These are phyloP conservation scores for Hemileccinum rubropunctum DNA, from an alignment of 768 basidiomycete species.

Conservation along the genomic window DNA sequence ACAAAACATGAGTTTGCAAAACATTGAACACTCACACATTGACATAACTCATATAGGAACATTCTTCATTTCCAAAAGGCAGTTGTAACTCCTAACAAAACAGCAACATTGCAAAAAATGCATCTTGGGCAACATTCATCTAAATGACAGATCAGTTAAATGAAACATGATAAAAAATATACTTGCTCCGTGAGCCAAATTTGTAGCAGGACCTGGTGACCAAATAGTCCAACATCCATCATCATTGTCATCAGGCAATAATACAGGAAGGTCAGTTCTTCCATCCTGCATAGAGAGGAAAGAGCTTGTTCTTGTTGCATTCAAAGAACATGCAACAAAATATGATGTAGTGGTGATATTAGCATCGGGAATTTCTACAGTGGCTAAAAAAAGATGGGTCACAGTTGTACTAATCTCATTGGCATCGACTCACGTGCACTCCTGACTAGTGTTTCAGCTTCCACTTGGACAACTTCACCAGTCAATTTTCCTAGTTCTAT, in stretches of 20 bases:
- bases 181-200: not conserved
- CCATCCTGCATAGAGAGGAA: constrained; percentile 5
- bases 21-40: constrained; percentile 2
- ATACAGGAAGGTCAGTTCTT: not conserved
- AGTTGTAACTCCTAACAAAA: not conserved
- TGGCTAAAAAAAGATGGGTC: not conserved
- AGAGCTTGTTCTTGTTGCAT: not conserved
- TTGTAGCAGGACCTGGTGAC: constrained; percentile 1
- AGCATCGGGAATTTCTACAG: too few relatives aligned
- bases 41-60: not conserved
- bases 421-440: not conserved
- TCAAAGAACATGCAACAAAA: constrained; percentile 8
- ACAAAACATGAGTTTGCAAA: not conserved
- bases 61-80: not conserved
- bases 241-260: not conserved
- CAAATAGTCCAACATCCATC: constrained; percentile 3
- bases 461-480: not conserved
- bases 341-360: not conserved
- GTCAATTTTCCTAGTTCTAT: constrained; percentile 1
- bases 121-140: not conserved
- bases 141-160: not conserved
- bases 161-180: not conserved
- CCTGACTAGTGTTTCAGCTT: not conserved
- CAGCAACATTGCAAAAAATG: not conserved
- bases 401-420: not conserved